Evolutionary conservation across 805 yeast genomes (phyloP).

Genomic region (Candida multigemmis): DNA sequence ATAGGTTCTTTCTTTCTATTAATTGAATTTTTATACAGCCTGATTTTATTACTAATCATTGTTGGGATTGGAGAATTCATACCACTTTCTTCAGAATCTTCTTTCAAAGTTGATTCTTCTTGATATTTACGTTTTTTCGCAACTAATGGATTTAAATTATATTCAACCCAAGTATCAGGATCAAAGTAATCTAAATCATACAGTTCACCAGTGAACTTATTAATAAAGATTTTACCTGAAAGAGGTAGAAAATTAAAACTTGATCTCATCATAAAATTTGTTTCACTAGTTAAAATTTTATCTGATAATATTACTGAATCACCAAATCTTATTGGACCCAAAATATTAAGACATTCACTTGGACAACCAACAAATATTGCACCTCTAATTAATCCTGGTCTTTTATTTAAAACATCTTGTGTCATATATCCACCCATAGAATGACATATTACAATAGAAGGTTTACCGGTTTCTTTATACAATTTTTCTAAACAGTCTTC

Average conservation of each 20-base stretch:
- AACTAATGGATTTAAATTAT: constrained; percentile 70
- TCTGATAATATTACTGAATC: constrained; percentile 73
- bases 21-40: no score
- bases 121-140: constrained; percentile 21
- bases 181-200: constrained; percentile 70
- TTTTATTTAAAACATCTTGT: constrained; percentile 64
- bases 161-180: constrained; percentile 71
- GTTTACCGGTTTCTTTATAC: constrained; percentile 41
- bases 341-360: constrained; percentile 70
- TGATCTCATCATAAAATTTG: constrained; percentile 83
- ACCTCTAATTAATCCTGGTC: constrained; percentile 65
- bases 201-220: constrained; percentile 46
- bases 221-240: constrained; percentile 65
- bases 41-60: constrained; percentile 3
- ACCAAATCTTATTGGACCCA: constrained; percentile 80
- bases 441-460: constrained; percentile 71
- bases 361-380: constrained; percentile 80
- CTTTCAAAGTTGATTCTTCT: constrained; percentile 24
- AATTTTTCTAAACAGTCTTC: constrained; percentile 37
- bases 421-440: constrained; percentile 92
- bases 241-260: constrained; percentile 72
- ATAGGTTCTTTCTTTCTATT: no score
- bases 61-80: no score
- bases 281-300: constrained; percentile 68
- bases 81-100: no score